phyloP scores from a whole-genome alignment of 1,284 basidiomycete species.

The Xanthoconium separans region DNA sequence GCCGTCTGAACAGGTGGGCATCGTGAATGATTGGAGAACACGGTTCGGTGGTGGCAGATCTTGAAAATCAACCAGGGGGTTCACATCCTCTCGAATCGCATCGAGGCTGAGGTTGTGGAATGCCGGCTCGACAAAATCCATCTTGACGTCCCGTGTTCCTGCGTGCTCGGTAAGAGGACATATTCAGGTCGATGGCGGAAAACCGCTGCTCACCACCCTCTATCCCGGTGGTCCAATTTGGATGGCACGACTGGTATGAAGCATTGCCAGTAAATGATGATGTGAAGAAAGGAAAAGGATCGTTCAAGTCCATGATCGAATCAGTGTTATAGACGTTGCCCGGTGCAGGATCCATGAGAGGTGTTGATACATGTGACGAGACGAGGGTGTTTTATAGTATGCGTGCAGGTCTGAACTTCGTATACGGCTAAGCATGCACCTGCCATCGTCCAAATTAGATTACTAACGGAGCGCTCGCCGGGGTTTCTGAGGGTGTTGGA shows the following conservation, averaged over 20 bases:
- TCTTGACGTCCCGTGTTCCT: not conserved
- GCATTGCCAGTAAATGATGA: not conserved
- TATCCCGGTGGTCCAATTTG: not conserved
- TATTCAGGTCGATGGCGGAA: not conserved
- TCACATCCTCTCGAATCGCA: not conserved
- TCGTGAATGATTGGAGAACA: not conserved
- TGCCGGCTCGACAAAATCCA: not conserved
- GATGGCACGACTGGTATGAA: not conserved
- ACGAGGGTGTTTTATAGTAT: not conserved
- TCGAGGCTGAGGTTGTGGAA: not conserved
- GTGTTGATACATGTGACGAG: not conserved
- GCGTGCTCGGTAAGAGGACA: not conserved
- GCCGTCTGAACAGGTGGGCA: not conserved
- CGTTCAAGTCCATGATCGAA: not conserved
- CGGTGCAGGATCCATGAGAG: not conserved
- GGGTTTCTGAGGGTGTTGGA: not conserved
- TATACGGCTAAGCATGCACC: not conserved
- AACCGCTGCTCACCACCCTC: conserved; percentile 9
- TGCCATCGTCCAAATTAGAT: not conserved
- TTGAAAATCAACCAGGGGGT: not conserved
- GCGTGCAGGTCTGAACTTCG: not conserved
- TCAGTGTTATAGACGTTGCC: not conserved
- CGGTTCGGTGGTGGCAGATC: not conserved
- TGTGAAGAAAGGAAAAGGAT: not conserved
- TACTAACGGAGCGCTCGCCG: not conserved